These are phyloP conservation scores for Leucaena leucocephala DNA, from an alignment of 306 rosid genomes.

Conservation along the genomic window DNA sequence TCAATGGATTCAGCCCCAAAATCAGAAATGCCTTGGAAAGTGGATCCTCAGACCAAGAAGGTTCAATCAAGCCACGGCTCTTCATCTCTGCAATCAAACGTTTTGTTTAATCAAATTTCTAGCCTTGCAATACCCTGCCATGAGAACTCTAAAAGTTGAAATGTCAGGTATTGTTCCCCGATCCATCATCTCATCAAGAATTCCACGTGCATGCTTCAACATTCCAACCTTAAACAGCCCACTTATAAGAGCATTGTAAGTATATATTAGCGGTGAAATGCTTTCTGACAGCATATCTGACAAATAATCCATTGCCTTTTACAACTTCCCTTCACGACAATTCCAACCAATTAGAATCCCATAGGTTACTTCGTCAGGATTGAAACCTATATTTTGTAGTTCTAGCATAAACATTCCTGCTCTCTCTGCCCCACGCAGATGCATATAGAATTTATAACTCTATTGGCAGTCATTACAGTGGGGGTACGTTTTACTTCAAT, in stretches of 20 bases:
- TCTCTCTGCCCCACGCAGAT: constrained; percentile 52
- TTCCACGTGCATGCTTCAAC: constrained; percentile 55
- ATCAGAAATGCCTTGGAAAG: constrained; percentile 67
- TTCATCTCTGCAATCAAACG: constrained; percentile 63
- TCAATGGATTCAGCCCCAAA: constrained; percentile 70
- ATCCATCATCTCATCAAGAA: constrained; percentile 85
- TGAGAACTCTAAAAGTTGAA: constrained; percentile 68
- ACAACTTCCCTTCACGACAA: constrained; percentile 62
- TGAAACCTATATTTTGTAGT: constrained; percentile 59
- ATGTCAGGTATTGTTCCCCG: constrained; percentile 60
- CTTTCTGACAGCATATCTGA: constrained; percentile 56
- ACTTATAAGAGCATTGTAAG: constrained; percentile 79
- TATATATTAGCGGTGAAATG: constrained; percentile 49
- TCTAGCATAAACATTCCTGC: constrained; percentile 60
- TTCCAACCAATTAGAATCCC: constrained; percentile 91
- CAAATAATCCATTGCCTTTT: constrained; percentile 57
- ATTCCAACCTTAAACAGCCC: constrained; percentile 67
- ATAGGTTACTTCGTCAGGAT: constrained; percentile 71
- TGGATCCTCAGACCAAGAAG: constrained; percentile 54
- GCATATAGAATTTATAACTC: constrained; percentile 64
- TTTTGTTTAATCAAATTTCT: constrained; percentile 69
- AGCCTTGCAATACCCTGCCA: constrained; percentile 85
- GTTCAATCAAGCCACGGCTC: constrained; percentile 51
- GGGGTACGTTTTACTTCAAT: constrained; percentile 47
- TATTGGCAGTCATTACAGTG: constrained; percentile 62